Conservation (phyloP, 208 protist species). For the Trypanosoma lewisi region DNA sequence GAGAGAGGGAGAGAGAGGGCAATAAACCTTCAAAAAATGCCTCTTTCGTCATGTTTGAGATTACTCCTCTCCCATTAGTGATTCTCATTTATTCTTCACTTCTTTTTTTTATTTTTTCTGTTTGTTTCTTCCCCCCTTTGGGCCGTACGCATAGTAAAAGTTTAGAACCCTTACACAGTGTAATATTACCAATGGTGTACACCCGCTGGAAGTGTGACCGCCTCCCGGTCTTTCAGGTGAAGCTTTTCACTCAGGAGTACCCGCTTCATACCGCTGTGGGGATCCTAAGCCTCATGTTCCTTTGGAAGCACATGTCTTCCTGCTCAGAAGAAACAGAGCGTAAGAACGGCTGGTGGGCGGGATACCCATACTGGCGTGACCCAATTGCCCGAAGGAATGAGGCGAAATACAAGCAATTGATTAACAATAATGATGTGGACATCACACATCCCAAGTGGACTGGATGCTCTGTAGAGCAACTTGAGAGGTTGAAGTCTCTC, state of each 20-base stretch:
- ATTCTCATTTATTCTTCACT: too few species aligned
- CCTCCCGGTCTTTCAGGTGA: conserved; percentile 75
- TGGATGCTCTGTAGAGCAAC: conserved; percentile 76
- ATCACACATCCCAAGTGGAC: conserved; percentile 91
- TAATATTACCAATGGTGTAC: conserved; percentile 77
- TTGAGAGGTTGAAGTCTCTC: conserved; percentile 61
- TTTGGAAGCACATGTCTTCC: conserved; percentile 81
- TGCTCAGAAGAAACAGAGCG: conserved; percentile 91
- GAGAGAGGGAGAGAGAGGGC: too few species aligned
- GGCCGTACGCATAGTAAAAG: too few species aligned
- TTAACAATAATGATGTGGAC: conserved; percentile 87
- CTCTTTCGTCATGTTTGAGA: too few species aligned
- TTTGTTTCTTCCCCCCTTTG: too few species aligned
- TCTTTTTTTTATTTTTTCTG: conserved; percentile 6
- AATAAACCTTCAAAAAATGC: too few species aligned
- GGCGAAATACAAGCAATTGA: conserved; percentile 81
- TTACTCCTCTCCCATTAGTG: too few species aligned
- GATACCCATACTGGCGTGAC: conserved; percentile 92
- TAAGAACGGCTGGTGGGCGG: conserved; percentile 81
- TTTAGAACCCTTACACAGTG: neutral
- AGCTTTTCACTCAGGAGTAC: conserved; percentile 88
- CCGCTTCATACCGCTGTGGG: conserved; percentile 65
- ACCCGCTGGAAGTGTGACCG: conserved; percentile 93
- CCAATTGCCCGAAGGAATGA: conserved; percentile 89
- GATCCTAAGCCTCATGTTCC: conserved; percentile 69